Evolutionary conservation across 768 basidiomycete species (phyloP), one percentile per base, ranked within the genome.

Genomic region (Naganishia randhawae): DNA sequence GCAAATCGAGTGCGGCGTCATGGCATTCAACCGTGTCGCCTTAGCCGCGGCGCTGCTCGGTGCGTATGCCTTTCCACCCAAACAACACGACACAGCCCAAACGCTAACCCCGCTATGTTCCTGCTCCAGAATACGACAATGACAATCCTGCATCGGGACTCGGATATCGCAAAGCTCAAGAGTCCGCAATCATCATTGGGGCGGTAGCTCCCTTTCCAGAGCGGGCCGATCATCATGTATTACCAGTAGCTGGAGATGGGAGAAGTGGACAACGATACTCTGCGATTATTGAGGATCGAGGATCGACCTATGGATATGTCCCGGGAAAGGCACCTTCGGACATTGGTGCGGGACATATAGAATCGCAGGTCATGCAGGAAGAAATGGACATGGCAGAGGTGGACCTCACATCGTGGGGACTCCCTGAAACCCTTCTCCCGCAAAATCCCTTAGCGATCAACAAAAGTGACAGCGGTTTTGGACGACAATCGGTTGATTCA

Each of bases 361-460:
- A 31, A 7, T 9, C 14, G 19, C 27, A 53, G 55, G 35, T 16
- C 3, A 57, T 39, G 55, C 35, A 39, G 37, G 35, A 57, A n/a
- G 55, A 57, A 22, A n/a, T 57, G 55, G 57, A 61, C 29, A 61
- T 61, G 57, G 55, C 55, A 17, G 69, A 70, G 22, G 69, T 70
- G 9, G 69, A 70, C 48, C 41, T 70, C 0, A 50, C 50, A 13
- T 63, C 55, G 11, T 70, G 69, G 69, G 69, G 65, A 22, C 19
- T 70, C 9, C 69, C 69, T 4, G 65, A 70, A 27, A 57, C 42
- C 14, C 42, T 63, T 14, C 27, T 57, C 17, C 53, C 48, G 27
- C 37, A 32, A 14, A 13, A 39, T 1, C 19, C 11, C 6, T 8
- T 37, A 22, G 33, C 37, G 41, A 52, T 32, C 27, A 25, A 35